phyloP scores from a whole-genome alignment of 2,329 filamentous ascomycete species.

The Fusarium praegraminearum region DNA sequence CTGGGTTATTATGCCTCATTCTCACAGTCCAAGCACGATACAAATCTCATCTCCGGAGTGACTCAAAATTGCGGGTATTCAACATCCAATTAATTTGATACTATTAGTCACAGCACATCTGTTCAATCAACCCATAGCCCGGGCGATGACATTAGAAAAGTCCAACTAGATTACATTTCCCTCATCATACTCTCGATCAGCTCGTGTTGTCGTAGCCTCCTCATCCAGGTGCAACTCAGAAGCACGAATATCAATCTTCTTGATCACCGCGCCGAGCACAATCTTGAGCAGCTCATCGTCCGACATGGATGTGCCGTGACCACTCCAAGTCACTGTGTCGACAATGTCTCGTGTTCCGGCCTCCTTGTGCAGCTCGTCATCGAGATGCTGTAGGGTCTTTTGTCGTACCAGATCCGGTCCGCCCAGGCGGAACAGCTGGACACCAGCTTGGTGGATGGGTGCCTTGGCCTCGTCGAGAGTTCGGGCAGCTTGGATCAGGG shows the following conservation, averaged over 20 bases:
- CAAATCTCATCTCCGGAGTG: background rate
- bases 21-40: background rate
- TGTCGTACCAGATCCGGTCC: constrained; percentile 16
- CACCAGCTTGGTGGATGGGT: constrained; percentile 22
- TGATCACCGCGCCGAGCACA: constrained; percentile 16
- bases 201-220: background rate
- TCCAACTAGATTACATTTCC: constrained; percentile 5
- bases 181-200: constrained; percentile 21
- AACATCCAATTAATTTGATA: background rate
- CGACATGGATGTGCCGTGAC: constrained; percentile 18
- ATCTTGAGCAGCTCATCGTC: constrained; percentile 26
- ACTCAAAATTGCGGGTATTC: background rate
- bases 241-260: constrained; percentile 22
- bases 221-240: constrained; percentile 24
- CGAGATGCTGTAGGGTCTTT: constrained; percentile 19
- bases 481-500: constrained; percentile 12
- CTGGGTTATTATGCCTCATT: background rate
- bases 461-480: constrained; percentile 25
- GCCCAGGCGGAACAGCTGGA: constrained; percentile 13
- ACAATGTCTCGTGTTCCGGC: constrained; percentile 23
- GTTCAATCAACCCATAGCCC: background rate
- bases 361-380: constrained; percentile 22
- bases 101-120: background rate
- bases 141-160: background rate
- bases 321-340: constrained; percentile 28